These are phyloP conservation scores for Botrytis byssoidea DNA, from an alignment of 2,329 filamentous ascomycete species.

Conservation along the genomic window DNA sequence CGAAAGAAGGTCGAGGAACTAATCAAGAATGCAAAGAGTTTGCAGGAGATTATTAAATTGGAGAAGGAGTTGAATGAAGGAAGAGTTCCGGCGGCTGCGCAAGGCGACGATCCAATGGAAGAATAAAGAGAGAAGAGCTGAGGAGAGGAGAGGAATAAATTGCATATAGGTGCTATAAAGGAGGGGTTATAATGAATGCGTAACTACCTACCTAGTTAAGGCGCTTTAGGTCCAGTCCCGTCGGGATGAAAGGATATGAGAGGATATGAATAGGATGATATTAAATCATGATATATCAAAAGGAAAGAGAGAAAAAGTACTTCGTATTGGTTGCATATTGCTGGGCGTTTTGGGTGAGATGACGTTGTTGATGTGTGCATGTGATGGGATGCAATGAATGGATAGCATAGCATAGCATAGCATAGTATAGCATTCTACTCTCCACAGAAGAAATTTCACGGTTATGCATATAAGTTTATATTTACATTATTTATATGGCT, in stretches of 20 bases:
- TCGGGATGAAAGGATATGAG: not conserved
- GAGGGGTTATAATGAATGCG: slow-evolving; percentile 13
- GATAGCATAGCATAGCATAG: not conserved
- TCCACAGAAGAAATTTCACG: not conserved
- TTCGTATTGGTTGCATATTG: slow-evolving; percentile 20
- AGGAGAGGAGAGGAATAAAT: not conserved
- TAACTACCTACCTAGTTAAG: not conserved
- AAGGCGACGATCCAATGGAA: slow-evolving; percentile 58
- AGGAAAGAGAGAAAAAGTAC: not conserved
- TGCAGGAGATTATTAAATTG: slow-evolving; percentile 84
- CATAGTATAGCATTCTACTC: not conserved
- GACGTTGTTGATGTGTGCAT: not conserved
- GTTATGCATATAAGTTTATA: not conserved
- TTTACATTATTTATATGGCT: not conserved
- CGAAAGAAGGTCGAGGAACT: slow-evolving; percentile 80
- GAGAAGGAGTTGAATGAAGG: slow-evolving; percentile 94
- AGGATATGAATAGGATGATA: not conserved
- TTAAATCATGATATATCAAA: not conserved
- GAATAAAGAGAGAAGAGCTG: slow-evolving; percentile 43
- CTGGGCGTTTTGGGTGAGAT: slow-evolving; percentile 20
- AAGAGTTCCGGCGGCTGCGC: slow-evolving; percentile 69
- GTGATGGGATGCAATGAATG: not conserved
- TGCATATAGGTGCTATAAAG: not conserved
- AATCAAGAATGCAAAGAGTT: slow-evolving; percentile 82
- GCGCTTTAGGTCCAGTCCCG: slow-evolving; percentile 9